phyloP scores from a whole-genome alignment of 208 protist genomes.

The Leishmania mexicana region DNA sequence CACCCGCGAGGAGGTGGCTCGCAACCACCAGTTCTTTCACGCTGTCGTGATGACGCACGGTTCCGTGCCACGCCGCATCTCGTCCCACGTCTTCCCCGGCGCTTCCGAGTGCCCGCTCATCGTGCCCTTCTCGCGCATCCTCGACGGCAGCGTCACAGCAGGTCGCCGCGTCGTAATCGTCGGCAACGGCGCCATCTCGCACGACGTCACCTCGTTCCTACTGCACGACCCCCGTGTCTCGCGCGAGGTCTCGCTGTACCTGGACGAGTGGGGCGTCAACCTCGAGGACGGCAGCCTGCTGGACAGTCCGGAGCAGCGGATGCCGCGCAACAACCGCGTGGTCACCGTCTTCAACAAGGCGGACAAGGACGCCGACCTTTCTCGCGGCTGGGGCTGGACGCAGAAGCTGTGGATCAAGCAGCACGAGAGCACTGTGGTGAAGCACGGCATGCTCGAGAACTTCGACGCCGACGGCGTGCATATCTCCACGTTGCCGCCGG shows the following conservation, averaged over 20 bases:
- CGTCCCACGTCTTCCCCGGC: conserved; percentile 70
- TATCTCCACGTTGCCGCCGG: conserved; percentile 61
- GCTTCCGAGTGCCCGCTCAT: conserved; percentile 65
- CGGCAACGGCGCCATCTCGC: conserved; percentile 84
- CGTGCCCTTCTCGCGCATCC: conserved; percentile 76
- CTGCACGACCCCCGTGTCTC: conserved; percentile 86
- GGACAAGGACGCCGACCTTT: conserved; percentile 81
- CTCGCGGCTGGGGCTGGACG: conserved; percentile 75
- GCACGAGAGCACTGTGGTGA: conserved; percentile 73
- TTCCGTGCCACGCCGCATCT: conserved; percentile 61
- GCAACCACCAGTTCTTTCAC: conserved; percentile 86
- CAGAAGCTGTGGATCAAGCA: conserved; percentile 84
- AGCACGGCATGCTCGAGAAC: conserved; percentile 64
- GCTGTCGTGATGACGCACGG: conserved; percentile 79
- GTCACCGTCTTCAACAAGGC: conserved; percentile 80
- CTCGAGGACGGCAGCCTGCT: conserved; percentile 62
- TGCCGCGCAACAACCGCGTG: conserved; percentile 80
- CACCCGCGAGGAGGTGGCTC: conserved; percentile 75
- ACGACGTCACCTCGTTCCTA: conserved; percentile 85
- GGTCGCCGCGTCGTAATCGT: conserved; percentile 83
- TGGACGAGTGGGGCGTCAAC: conserved; percentile 87
- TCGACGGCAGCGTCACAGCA: conserved; percentile 77
- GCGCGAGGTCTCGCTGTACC: conserved; percentile 58
- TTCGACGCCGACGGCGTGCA: conserved; percentile 71
- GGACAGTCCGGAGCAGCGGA: conserved; percentile 26